Evolutionary conservation across 345 rosid species (phyloP), one percentile per base, ranked within the genome.

Genomic region (Capsella bursapastoris): DNA sequence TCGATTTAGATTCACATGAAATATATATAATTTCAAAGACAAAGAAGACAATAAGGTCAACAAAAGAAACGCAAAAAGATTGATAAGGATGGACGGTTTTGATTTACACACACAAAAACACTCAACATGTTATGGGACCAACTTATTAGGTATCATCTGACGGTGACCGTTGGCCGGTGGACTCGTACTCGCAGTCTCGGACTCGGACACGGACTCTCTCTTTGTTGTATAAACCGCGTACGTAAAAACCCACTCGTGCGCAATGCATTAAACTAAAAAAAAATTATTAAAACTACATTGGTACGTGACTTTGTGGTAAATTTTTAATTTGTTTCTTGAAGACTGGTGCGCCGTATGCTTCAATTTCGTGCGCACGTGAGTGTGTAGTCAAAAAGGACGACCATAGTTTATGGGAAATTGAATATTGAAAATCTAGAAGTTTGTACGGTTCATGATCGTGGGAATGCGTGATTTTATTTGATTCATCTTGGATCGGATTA

Each of bases 331-430:
- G 52, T 55, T 69, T 68, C 25, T 44, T 57, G 69, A 48, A 41
- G 38, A 77, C 25, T 51, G 47, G 67, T 40, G 72, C 77, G 68
- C 62, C 80, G 72, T 77, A 77, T 64, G 56, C 31, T 71, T 64
- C 48, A 66, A 6, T 64, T 50, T 64, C 25, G 7, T 64, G 72
- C 11, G 76, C 80, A 71, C 76, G 76, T 77, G 76, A 65, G 44
- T 32, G 45, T 71, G 81, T 77, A 71, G 80, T 71, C 68, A 18
- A 71, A 66, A 77, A 65, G 50, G 57, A 7, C 34, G 72, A 71
- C 77, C 63, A 53, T 4, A 4, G 27, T 11, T 28, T 59, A 31
- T 49, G 56, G 76, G 32, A 32, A 70, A 53, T n/a, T 43, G 15
- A 38, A 9, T 25, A 52, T 53, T 56, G 8, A 5, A 13, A 55